A percentile compares a stretch with the other conserved stretches of the same genome.
Evolutionary conservation across 78 protist genomes (phyloP).

Genomic region (Protostelium mycophagum): DNA sequence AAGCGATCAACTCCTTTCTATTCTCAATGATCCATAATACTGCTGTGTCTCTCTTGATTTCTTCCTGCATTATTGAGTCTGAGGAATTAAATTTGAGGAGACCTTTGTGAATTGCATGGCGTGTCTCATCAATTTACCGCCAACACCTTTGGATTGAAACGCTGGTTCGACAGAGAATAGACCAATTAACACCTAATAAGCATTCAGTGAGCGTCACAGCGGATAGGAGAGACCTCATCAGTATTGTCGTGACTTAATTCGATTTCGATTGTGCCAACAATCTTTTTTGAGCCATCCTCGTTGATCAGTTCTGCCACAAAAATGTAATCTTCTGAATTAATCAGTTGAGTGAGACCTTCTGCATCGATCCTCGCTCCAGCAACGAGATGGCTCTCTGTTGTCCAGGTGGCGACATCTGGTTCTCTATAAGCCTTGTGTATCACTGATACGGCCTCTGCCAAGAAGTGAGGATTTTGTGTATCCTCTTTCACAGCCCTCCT

Average conservation of each 20-base stretch:
- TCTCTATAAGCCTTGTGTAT: not conserved
- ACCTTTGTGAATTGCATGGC: not conserved
- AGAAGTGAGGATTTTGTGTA: not conserved
- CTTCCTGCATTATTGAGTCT: not conserved
- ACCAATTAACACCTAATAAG: not conserved
- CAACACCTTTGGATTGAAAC: not conserved
- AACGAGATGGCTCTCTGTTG: not conserved
- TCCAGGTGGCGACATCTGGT: not conserved
- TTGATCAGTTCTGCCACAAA: not conserved
- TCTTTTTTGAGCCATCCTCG: not conserved
- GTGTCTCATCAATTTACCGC: not conserved
- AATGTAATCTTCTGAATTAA: not conserved
- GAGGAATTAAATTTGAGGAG: not conserved
- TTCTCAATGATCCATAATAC: not conserved
- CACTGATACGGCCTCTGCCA: not conserved
- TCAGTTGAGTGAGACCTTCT: not conserved
- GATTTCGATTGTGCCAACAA: not conserved
- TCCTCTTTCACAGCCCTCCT: not conserved
- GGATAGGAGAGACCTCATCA: not conserved
- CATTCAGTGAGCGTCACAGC: not conserved
- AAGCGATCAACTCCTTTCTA: not conserved
- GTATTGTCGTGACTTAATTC: not conserved
- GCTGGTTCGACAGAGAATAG: not conserved
- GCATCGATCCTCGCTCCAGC: not conserved
- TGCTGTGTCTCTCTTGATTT: not conserved